Evolutionary conservation across 352 stramenopile species (phyloP).

Genomic region (Phytophthora foliorum): DNA sequence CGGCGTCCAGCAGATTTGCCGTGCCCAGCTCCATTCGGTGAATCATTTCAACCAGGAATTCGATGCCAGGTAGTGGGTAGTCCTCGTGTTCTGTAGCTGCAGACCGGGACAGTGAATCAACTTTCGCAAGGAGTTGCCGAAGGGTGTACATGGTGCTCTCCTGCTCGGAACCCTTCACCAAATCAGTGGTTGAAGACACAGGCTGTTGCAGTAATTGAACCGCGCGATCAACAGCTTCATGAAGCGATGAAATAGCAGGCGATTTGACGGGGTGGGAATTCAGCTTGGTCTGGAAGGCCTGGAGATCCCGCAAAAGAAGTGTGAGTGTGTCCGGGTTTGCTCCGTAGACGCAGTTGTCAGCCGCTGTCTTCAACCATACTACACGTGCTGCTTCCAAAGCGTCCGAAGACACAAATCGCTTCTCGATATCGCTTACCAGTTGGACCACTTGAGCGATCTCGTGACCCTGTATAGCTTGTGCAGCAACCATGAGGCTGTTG

Average conservation of each 20-base stretch:
- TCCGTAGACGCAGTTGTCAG: constrained; percentile 69
- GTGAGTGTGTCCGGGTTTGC: constrained; percentile 42
- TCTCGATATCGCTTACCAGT: constrained; percentile 25
- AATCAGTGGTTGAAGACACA: constrained; percentile 17
- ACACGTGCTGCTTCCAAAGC: constrained; percentile 40
- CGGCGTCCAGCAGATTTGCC: constrained; percentile 59
- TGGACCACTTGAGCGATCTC: constrained; percentile 22
- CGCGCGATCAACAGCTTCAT: constrained; percentile 42
- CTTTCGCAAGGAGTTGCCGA: constrained; percentile 43
- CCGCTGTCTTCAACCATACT: constrained; percentile 54
- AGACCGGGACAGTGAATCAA: constrained; percentile 47
- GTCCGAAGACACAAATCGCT: constrained; percentile 34
- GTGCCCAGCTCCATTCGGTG: constrained; percentile 74
- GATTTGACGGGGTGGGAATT: constrained; percentile 31
- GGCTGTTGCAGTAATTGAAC: constrained; percentile 43
- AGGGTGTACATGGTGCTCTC: constrained; percentile 54
- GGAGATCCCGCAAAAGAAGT: constrained; percentile 44
- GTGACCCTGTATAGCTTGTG: constrained; percentile 19
- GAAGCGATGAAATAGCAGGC: constrained; percentile 34
- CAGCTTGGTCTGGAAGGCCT: constrained; percentile 42
- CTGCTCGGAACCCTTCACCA: constrained; percentile 14
- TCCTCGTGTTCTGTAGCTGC: constrained; percentile 27
- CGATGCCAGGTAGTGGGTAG: constrained; percentile 14
- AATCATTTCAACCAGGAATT: constrained; percentile 52
- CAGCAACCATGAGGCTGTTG: constrained; percentile 17